Evolutionary conservation across 148 eudicot species (phyloP), one percentile per base, ranked within the genome.

Genomic region (Chenopodium quinoa): DNA sequence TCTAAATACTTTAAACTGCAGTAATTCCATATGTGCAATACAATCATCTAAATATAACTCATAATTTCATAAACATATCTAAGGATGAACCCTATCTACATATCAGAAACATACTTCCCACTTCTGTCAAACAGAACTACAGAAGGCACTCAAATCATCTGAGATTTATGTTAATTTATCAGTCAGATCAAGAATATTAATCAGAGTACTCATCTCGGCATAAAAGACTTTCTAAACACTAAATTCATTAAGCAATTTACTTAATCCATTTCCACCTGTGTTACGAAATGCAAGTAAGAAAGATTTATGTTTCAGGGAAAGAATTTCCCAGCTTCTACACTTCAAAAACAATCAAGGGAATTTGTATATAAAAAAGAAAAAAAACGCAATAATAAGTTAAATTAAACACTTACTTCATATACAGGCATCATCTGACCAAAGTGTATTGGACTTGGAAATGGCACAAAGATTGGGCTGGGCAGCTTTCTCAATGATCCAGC

Each of bases 401-500:
- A 23, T 31, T n/a, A 62, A 60, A 34, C 58, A 75, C 34, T 75
- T 74, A 58, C 52, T 52, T 67, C 81, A n/a, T 83, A 54, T 40
- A 77, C 94, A 96, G 99, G 97, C 91, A 81, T 94, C 98, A 54
- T 94, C 97, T 62, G 99, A 97, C 60, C 99, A 97, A 84, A 97
- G 97, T 85, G 98, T 94, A 29, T 72, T 92, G 81, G 99, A 97
- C 88, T 85, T 94, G 91, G 97, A 97, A 85, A 91, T 94, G 82
- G 91, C 97, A 74, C 87, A 88, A 87, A 91, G 88, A 87, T 64
- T 97, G 80, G 98, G 98, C 17, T 92, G 97, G 98, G 94, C 91
- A 84, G 98, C 98, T 20, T 97, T 94, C 84, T 92, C 99, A 48
- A 78, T 87, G 63, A 97, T 94, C 77, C 99, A 92, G 87, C 85